Evolutionary conservation across 352 stramenopile species (phyloP), one percentile per base, ranked within the genome.

Genomic region (Peronospora belbahrii): DNA sequence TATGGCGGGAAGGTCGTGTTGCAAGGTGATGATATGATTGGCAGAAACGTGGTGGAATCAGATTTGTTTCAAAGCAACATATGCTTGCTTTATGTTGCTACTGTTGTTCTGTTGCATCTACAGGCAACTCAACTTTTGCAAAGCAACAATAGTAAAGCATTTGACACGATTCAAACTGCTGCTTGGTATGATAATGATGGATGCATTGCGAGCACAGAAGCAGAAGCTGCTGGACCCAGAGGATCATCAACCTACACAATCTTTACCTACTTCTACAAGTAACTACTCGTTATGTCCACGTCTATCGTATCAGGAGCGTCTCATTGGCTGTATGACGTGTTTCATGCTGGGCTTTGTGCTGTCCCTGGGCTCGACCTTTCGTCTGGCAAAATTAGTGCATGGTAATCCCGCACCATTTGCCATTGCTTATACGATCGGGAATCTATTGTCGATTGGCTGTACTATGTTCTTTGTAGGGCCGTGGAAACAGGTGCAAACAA

Each of bases 391-490:
- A 52, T 52, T 94, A 38, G 72, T 81, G 44, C 67, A 74, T 42
- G 83, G 83, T 15, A 83, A 89, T 35, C 83, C 83, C 2, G 80
- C 67, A 3, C 83, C 83, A 2, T 95, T 95, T 44, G 82, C 83
- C 0, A 75, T 89, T 38, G 77, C 73, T 39, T 95, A 93, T 56
- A 92, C 79, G 2, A 76, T 95, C 27, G 83, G 83, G 18, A 95
- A 95, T 50, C 27, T 93, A 13, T 53, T 95, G 7, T 86, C 77
- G 35, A 62, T 95, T n/a, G 52, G 67, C 30, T 87, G 65, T 30
- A 87, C 83, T 11, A 88, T 75, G 42, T 93, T 95, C 61, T 95
- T 93, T 50, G 76, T 90, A 14, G 83, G 83, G 0, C 83, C 83
- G 13, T 78, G 60, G 62, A 85, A 86, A 45, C 83, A 95, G 48